These are phyloP conservation scores for Paracamarosporium sp. DNA, from an alignment of 2,329 filamentous ascomycete species.

Conservation along the genomic window DNA sequence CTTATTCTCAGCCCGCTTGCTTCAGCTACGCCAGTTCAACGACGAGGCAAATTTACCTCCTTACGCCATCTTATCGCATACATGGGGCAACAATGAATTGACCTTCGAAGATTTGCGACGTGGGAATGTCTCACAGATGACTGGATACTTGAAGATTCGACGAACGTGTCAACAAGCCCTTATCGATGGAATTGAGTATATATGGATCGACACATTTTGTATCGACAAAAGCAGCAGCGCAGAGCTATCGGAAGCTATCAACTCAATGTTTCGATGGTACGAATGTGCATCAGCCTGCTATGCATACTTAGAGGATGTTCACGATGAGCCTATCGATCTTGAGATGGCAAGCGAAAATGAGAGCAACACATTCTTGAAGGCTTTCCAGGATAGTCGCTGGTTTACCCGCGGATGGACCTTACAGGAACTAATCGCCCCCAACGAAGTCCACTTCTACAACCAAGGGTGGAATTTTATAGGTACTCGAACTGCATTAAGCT, in stretches of 20 bases:
- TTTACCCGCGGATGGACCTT: conserved; percentile 17
- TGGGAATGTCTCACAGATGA: background rate
- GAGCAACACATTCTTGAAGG: background rate
- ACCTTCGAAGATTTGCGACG: background rate
- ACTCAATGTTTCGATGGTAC: conserved; percentile 12
- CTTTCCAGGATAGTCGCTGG: conserved; percentile 10
- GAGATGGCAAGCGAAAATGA: background rate
- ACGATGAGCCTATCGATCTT: background rate
- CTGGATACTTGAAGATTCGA: background rate
- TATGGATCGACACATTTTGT: conserved; percentile 19
- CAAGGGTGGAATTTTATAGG: conserved; percentile 11
- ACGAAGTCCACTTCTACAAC: conserved; percentile 15
- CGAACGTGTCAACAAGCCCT: background rate
- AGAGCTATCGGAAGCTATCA: background rate
- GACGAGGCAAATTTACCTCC: background rate
- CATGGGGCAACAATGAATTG: conserved; percentile 8
- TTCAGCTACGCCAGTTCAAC: background rate
- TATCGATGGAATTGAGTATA: background rate
- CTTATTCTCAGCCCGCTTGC: background rate
- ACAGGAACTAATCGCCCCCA: conserved; percentile 12
- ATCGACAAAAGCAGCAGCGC: conserved; percentile 9
- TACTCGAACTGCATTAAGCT: background rate
- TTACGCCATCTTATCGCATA: conserved; percentile 12
- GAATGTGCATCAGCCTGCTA: conserved; percentile 8
- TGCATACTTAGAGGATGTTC: conserved; percentile 12